Base-by-base conservation (phyloP, 495 filamentous ascomycete genomes). In the Podospora sp. region DNA sequence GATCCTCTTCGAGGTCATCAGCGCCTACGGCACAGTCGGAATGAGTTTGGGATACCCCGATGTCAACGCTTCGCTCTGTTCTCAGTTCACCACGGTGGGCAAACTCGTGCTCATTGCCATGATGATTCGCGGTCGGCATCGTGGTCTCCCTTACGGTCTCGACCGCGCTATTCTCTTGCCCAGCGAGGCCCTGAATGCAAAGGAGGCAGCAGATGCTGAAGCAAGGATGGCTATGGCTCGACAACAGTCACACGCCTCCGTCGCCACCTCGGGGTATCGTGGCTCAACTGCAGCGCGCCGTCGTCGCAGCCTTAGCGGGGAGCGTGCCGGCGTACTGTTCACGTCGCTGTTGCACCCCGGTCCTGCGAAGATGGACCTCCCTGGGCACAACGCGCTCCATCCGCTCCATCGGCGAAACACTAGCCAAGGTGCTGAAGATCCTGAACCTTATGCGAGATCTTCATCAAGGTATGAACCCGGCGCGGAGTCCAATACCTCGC, bases 21-120 rank as follows among this genome's bases (percentile, higher is more conserved):
- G 89, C 50, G 94, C 94, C 2, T 98, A 98, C 63, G 95, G 95
- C 66, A 99, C 94, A 2, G 95, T 99, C 46, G 95, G 95, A 36
- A 83, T 99, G 60, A 91, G 88, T 51, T 83, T 99, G 2, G 95
- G 95, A 6, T 96, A 94, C 60, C 84, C 91, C 0, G 79, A 75
- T 9, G 82, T 85, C 72, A 90, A 97, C 68, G 84, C 91, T 6
- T 92, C 90, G 0, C 93, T 99, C 70, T 91, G 86, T 21, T 88
- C 84, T 3, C 85, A 96, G 69, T 97, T 99, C 73, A 84, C 81
- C 6, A 83, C 89, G 4, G 74, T 97, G 11, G 91, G 90, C n/a
- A 97, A 97, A 71, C 86, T 99, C 27, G 89, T 97, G 50, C 90
- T 99, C 67, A 90, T 97, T 51, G 91, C 92, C 27, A 96, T 97